These are phyloP conservation scores for Pachyrhizus erosus DNA, from an alignment of 306 rosid species.

Conservation along the genomic window DNA sequence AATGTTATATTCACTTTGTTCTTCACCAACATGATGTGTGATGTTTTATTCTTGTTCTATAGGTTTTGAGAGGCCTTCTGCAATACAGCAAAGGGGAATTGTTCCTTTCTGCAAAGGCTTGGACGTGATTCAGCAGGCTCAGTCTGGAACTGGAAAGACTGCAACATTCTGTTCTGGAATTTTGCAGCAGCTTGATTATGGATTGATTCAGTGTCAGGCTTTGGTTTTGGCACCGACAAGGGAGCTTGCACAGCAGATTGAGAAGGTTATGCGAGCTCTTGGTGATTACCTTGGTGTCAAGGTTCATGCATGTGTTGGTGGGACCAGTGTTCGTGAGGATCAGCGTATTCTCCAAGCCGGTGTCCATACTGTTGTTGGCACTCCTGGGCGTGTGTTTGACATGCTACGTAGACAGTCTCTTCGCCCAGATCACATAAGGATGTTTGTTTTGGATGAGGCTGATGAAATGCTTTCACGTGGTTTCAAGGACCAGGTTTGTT, in stretches of 20 bases:
- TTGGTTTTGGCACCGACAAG: constrained; percentile 94
- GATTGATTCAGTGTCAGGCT: constrained; percentile 85
- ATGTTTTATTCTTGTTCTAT: constrained; percentile 29
- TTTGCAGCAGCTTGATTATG: constrained; percentile 90
- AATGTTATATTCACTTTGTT: neutral
- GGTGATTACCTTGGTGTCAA: constrained; percentile 97
- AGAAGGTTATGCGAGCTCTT: constrained; percentile 98
- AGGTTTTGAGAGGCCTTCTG: constrained; percentile 99
- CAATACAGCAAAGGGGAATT: constrained; percentile 95
- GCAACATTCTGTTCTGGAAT: constrained; percentile 96
- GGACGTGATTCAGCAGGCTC: constrained; percentile 97
- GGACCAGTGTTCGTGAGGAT: constrained; percentile 98
- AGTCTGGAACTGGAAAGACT: constrained; percentile 95
- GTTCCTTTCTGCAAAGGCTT: constrained; percentile 95
- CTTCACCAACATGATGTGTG: neutral
- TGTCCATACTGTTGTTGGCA: constrained; percentile 93
- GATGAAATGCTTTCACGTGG: constrained; percentile 99
- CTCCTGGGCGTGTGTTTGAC: constrained; percentile 96
- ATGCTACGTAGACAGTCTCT: constrained; percentile 95
- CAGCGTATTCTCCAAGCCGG: constrained; percentile 96
- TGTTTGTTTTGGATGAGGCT: constrained; percentile 98
- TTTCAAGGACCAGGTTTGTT: constrained; percentile 93
- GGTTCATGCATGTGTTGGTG: constrained; percentile 98
- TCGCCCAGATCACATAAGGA: constrained; percentile 70
- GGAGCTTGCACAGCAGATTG: constrained; percentile 96